phyloP scores from a whole-genome alignment of 2,329 filamentous ascomycete genomes.

The Xylaria sp. region DNA sequence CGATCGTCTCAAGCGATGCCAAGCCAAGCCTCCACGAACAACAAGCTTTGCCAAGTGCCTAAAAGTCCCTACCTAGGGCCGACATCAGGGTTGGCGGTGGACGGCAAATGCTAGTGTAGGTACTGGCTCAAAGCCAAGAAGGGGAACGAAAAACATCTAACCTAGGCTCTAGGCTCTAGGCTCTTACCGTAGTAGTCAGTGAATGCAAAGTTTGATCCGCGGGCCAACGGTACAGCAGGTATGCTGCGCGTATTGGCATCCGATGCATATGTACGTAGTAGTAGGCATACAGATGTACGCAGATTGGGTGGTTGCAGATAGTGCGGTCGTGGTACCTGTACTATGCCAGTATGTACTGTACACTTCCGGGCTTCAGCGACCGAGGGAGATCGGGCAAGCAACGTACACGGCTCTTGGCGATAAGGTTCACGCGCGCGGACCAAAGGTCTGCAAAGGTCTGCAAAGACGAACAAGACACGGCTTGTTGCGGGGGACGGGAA shows the following conservation, averaged over 20 bases:
- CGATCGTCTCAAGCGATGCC: constrained; percentile 27
- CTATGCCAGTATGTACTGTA: no score
- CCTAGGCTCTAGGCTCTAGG: neutral
- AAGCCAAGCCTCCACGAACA: constrained; percentile 39
- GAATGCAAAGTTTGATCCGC: neutral
- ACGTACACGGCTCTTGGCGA: constrained; percentile 24
- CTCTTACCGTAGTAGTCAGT: no score
- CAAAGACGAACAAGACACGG: no score
- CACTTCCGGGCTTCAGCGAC: no score
- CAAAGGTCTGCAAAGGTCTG: constrained; percentile 11
- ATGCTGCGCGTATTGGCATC: no score
- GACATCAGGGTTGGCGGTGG: neutral
- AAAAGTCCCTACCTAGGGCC: no score
- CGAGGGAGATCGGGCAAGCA: neutral
- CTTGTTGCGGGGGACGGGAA: constrained; percentile 22
- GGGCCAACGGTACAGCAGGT: neutral
- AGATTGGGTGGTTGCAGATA: no score
- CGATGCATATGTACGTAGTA: no score
- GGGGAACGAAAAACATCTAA: neutral
- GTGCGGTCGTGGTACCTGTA: no score
- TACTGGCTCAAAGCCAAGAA: constrained; percentile 4
- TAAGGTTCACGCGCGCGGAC: constrained; percentile 8
- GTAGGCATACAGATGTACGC: no score
- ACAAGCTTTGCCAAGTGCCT: constrained; percentile 46
- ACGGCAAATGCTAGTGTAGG: constrained; percentile 14